Evolutionary conservation across 2,329 filamentous ascomycete species (phyloP), one percentile per base, ranked within the genome.

Genomic region (Cladosporium phlei): DNA sequence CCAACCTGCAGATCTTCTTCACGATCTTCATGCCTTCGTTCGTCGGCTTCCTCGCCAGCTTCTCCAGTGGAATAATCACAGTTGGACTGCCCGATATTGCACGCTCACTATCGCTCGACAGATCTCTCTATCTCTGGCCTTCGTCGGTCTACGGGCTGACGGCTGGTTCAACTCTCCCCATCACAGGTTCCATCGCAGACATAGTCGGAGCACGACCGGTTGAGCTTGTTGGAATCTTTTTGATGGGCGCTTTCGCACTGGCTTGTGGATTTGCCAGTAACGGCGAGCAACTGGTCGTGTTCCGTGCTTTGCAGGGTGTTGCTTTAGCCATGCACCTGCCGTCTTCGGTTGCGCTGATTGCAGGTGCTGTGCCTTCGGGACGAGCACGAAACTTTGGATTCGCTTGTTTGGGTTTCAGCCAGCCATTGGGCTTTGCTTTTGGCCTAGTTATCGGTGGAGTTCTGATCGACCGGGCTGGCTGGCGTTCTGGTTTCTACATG

Each of bases 401-500:
- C 53, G 69, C 74, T 0, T 69, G 66, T 10, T 62, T 78, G 52
- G 75, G 76, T 2, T 66, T 69, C 10, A 70, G 70, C 3, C 73
- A 76, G 48, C 73, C 74, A 0, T 52, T 78, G 10, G 77, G 76
- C 0, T 79, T 76, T 46, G 69, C 66, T 0, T 48, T 77, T 1
- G 76, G 77, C 0, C 63, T 80, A 3, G 66, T 73, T 0, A 59
- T 79, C 3, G 72, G 74, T 19, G 75, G 75, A 39, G 50, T 77
- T 1, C 67, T 79, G 29, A 61, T 69, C 1, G 66, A 73, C 22
- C 67, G 63, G 0, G 66, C 74, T 29, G 73, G 74, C 2, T 80
- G 76, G 77, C 59, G 75, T 34, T 70, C 64, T 49, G 75, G 72
- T 0, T 80, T 73, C 52, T 72, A 77, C 52, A 62, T 76, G 3